Percentiles rank a stretch among this genome's conserved stretches.
These are phyloP conservation scores for Odontarrhena argentea DNA, from an alignment of 345 rosid species.

Conservation along the genomic window DNA sequence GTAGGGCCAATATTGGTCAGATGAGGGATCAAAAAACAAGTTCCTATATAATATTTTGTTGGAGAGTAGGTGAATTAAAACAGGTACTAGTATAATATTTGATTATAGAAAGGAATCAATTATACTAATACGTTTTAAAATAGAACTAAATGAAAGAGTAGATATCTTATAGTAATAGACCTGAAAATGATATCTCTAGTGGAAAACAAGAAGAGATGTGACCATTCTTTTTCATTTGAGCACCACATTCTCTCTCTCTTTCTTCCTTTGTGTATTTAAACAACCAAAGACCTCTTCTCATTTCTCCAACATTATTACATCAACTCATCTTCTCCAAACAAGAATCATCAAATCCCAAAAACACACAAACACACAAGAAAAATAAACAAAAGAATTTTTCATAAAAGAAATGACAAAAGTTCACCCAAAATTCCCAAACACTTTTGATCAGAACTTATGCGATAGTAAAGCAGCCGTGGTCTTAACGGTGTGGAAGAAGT, in stretches of 20 bases:
- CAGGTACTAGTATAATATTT: slow-evolving; percentile 19
- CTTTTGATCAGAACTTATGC: slow-evolving; percentile 24
- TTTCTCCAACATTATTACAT: slow-evolving; percentile 20
- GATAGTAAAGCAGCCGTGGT: slow-evolving; percentile 41
- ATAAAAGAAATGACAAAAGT: slow-evolving; percentile 65
- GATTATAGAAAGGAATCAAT: slow-evolving; percentile 28
- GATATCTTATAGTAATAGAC: slow-evolving; percentile 42
- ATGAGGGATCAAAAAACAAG: slow-evolving; percentile 1
- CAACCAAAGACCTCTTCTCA: slow-evolving; percentile 34
- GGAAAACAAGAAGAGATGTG: slow-evolving; percentile 42
- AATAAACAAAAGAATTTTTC: background rate
- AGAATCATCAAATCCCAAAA: slow-evolving; percentile 4
- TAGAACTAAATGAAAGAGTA: slow-evolving; percentile 25
- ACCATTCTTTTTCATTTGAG: slow-evolving; percentile 38
- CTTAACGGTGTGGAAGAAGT: slow-evolving; percentile 91
- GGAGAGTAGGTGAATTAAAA: slow-evolving; percentile 35
- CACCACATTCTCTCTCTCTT: slow-evolving; percentile 35
- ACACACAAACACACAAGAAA: background rate
- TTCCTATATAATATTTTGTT: slow-evolving; percentile 10
- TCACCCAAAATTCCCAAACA: slow-evolving; percentile 51
- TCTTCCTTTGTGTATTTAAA: slow-evolving; percentile 28
- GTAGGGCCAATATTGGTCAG: slow-evolving; percentile 27
- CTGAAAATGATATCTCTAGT: slow-evolving; percentile 38
- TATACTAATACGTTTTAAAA: background rate
- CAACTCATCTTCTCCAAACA: slow-evolving; percentile 36